These are phyloP conservation scores for Nakazawaea molendinolei DNA, from an alignment of 805 yeast genomes.

Conservation along the genomic window DNA sequence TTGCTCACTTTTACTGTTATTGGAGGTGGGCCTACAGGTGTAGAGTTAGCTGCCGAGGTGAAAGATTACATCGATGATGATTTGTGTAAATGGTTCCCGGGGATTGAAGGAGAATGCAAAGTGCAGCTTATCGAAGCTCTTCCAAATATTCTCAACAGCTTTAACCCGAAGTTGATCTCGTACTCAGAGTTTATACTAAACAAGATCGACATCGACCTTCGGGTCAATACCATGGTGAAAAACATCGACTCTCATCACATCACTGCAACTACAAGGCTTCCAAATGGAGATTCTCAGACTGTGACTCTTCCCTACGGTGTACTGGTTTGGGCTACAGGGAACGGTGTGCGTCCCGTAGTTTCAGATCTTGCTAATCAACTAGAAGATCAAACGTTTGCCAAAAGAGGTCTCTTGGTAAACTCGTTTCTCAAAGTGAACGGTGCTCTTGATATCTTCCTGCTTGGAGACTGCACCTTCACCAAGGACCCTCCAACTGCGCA, in stretches of 20 bases:
- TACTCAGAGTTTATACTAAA: slow-evolving; percentile 78
- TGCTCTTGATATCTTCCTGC: slow-evolving; percentile 71
- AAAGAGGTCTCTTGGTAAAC: slow-evolving; percentile 85
- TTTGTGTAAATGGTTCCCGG: slow-evolving; percentile 83
- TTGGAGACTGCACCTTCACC: slow-evolving; percentile 93
- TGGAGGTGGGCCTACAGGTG: slow-evolving; percentile 99
- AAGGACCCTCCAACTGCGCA: slow-evolving; percentile 95
- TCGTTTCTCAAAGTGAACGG: slow-evolving; percentile 81
- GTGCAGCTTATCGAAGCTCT: slow-evolving; percentile 86
- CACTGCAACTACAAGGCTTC: slow-evolving; percentile 59
- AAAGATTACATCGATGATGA: slow-evolving; percentile 94
- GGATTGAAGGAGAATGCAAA: slow-evolving; percentile 70
- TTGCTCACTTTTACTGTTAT: slow-evolving; percentile 85
- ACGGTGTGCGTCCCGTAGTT: slow-evolving; percentile 77
- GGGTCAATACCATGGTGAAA: slow-evolving; percentile 83
- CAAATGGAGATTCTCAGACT: slow-evolving; percentile 57
- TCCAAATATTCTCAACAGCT: slow-evolving; percentile 79
- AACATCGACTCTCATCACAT: slow-evolving; percentile 69
- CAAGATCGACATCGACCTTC: slow-evolving; percentile 60
- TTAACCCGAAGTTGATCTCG: slow-evolving; percentile 59
- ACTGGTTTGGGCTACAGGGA: slow-evolving; percentile 97
- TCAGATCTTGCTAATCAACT: slow-evolving; percentile 59
- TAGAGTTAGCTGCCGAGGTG: slow-evolving; percentile 93
- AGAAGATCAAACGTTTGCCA: slow-evolving; percentile 67
- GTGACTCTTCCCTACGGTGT: slow-evolving; percentile 78